Evolutionary conservation across 805 yeast species (phyloP), one percentile per base, ranked within the genome.

Genomic region (Lipomyces sp.): DNA sequence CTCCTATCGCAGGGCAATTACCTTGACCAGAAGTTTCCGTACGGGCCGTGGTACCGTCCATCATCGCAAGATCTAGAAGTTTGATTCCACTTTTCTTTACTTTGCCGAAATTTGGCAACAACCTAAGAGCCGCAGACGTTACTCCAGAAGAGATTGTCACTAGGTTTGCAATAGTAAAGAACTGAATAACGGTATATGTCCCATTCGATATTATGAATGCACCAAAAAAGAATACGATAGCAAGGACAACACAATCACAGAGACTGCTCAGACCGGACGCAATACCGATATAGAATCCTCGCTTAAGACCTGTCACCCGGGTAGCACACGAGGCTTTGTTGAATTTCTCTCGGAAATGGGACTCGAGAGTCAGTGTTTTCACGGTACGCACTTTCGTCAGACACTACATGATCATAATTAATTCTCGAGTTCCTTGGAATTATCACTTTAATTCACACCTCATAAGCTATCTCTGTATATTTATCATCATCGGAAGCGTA

Each of bases 211-310:
- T 88, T n/a, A 95, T 80, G 57, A 79, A 78, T 81, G 92, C 81
- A 0, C 98, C 98, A 75, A 88, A 92, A 76, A 86, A 93, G 4
- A 92, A 79, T n/a, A 93, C 75, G 0, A 90, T 79, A 1, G 91
- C 88, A 65, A 92, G 92, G 77, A 13, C 88, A 75, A 69, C 60
- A 33, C 59, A 58, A 24, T 70, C 71, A 0, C 90, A 88, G n/a
- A 77, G 74, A 0, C 35, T 66, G n/a, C 74, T 70, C 33, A 90
- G 42, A 4, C 75, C 75, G n/a, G 58, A 54, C 10, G 65, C 65
- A 8, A 68, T 11, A 10, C 75, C 75, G 2, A 56, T 35, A 29
- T n/a, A 62, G 1, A 73, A 24, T 2, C 70, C 70, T 70, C 0
- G 60, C 53, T 0, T 60, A 34, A 57, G 83, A 75, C 50, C 77